Percentiles rank a stretch among this genome's conserved stretches.
Evolutionary conservation across 768 basidiomycete genomes (phyloP).

Genomic region (Podaxis sp.): DNA sequence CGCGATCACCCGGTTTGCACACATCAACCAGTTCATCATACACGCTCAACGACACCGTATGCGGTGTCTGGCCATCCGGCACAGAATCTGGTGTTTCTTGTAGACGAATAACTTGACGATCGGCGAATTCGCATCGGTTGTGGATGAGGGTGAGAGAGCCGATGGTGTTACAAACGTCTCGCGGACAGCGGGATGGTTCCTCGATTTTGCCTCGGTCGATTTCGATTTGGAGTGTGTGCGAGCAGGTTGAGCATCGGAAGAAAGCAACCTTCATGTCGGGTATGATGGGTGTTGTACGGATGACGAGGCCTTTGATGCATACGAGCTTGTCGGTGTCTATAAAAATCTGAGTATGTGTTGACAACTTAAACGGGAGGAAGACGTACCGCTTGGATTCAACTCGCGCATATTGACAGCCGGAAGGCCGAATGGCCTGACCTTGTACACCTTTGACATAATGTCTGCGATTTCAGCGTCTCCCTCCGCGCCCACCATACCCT

Average conservation of each 20-base stretch:
- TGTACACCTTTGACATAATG: conserved; percentile 86
- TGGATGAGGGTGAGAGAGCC: conserved; percentile 96
- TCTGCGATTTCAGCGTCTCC: conserved; percentile 88
- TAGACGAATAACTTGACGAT: conserved; percentile 91
- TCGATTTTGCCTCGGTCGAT: conserved; percentile 98
- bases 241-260: conserved; percentile 95
- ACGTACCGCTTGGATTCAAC: conserved; percentile 85
- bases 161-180: conserved; percentile 85
- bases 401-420: conserved; percentile 90
- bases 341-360: background rate
- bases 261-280: conserved; percentile 99
- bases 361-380: background rate
- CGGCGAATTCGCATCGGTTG: conserved; percentile 95
- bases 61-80: conserved; percentile 97
- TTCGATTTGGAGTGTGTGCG: conserved; percentile 95
- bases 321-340: conserved; percentile 98
- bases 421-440: conserved; percentile 89
- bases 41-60: conserved; percentile 95
- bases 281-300: conserved; percentile 95
- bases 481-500: conserved; percentile 73
- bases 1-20: conserved; percentile 92
- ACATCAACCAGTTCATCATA: conserved; percentile 98
- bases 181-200: conserved; percentile 88
- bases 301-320: conserved; percentile 94
- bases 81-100: conserved; percentile 99